Evolutionary conservation across 2,329 filamentous ascomycete genomes (phyloP), one percentile per base, ranked within the genome.

Genomic region (Annulohypoxylon truncatum): DNA sequence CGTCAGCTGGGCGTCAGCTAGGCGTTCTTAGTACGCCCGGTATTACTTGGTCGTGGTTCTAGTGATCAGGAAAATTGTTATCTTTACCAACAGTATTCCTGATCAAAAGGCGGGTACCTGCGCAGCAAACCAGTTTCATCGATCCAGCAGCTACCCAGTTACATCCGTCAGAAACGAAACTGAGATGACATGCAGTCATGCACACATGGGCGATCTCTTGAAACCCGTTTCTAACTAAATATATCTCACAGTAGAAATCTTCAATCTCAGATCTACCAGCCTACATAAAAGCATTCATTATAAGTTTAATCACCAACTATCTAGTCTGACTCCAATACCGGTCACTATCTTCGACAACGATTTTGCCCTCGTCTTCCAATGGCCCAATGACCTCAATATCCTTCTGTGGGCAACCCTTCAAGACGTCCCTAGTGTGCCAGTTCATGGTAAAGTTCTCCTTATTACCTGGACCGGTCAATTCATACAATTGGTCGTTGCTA

Each of bases 361-460:
- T 75, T 57, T 75, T 73, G 61, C 84, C 81, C 77, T 82, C 81
- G 0, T 74, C 80, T 38, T 75, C 77, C 35, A 85, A 73, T 1
- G 83, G 83, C 3, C 84, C 84, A 65, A 84, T 75, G 46, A 86
- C 80, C 70, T 85, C 80, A 12, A 86, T 76, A 51, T 80, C 76
- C 67, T 82, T 83, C 77, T 85, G 84, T 29, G 72, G 72, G 18
- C 83, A 82, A 1, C 73, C 78, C 50, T 76, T 75, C 56, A 86
- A 75, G n/a, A 85, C 75, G 50, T 81, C 79, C 35, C 80, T 78
- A 57, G 83, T 84, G 46, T 81, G 80, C 78, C 84, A 78, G 42
- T 81, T 79, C 79, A 86, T 73, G 0, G 83, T 85, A 66, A 86
- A 82, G 63, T 86, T 86, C 74, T 85, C 83, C 64, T 78, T 75